These are phyloP conservation scores for Candida loeiensis DNA, from an alignment of 805 yeast genomes.

Conservation along the genomic window DNA sequence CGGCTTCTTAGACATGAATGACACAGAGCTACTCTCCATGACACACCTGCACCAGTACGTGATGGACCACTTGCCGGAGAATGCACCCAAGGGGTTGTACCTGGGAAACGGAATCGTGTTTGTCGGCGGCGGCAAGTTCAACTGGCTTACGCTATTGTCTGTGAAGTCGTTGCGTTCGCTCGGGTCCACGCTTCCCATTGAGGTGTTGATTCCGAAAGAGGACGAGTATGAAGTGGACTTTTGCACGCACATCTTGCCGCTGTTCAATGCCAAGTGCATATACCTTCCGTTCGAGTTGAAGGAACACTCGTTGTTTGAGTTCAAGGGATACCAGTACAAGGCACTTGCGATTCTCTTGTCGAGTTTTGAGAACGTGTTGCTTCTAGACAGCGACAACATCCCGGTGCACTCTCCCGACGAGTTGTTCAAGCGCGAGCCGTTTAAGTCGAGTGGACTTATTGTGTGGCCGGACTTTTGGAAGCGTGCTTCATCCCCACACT, in stretches of 20 bases:
- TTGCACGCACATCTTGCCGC: slow-evolving; percentile 37
- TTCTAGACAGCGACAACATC: slow-evolving; percentile 73
- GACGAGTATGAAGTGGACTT: slow-evolving; percentile 69
- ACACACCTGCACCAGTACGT: slow-evolving; percentile 45
- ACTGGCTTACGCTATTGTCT: slow-evolving; percentile 66
- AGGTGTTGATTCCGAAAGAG: slow-evolving; percentile 70
- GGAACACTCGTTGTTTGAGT: slow-evolving; percentile 29
- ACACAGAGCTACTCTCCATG: slow-evolving; percentile 43
- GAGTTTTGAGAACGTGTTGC: slow-evolving; percentile 64
- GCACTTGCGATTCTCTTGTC: slow-evolving; percentile 38
- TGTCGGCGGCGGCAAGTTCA: slow-evolving; percentile 79
- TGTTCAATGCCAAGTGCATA: slow-evolving; percentile 37
- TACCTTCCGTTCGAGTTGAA: slow-evolving; percentile 32
- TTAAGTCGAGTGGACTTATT: slow-evolving; percentile 49
- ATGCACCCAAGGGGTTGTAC: slow-evolving; percentile 34
- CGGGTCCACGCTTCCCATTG: slow-evolving; percentile 73
- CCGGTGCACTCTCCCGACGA: slow-evolving; percentile 64
- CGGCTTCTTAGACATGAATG: slow-evolving; percentile 45
- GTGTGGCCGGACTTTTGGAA: slow-evolving; percentile 91
- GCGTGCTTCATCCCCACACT: slow-evolving; percentile 72
- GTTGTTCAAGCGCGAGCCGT: slow-evolving; percentile 57
- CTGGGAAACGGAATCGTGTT: slow-evolving; percentile 56
- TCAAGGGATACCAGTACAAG: slow-evolving; percentile 43
- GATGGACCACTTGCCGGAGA: slow-evolving; percentile 42
- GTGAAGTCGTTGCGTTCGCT: slow-evolving; percentile 61